A percentile compares a stretch with the other conserved stretches of the same genome.
Conservation (phyloP, 2,329 filamentous ascomycete genomes). For the Paecilomyces sp. region DNA sequence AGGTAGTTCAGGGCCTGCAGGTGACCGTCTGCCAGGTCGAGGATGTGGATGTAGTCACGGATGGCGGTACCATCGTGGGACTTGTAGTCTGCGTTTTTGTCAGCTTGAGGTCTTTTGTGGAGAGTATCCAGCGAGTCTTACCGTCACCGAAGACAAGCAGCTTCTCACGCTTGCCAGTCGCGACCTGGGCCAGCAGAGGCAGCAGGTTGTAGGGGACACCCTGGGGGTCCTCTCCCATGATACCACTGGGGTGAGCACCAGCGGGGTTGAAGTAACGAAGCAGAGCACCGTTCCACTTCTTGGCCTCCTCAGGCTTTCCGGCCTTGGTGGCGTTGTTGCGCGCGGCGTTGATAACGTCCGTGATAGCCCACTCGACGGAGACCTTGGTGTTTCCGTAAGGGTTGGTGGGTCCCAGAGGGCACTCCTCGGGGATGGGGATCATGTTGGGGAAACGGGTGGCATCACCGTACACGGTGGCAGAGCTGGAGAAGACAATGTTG, state of each 20-base stretch:
- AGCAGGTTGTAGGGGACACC: constrained; percentile 94
- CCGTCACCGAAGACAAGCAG: constrained; percentile 89
- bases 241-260: constrained; percentile 85
- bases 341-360: constrained; percentile 81
- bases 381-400: constrained; percentile 96
- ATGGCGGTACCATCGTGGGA: constrained; percentile 90
- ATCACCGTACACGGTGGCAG: constrained; percentile 96
- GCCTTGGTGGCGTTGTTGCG: constrained; percentile 74
- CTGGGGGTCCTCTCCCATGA: constrained; percentile 97
- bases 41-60: constrained; percentile 95
- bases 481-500: constrained; percentile 98
- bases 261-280: constrained; percentile 97
- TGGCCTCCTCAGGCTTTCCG: constrained; percentile 61
- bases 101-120: constrained; percentile 2
- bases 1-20: constrained; percentile 86
- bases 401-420: constrained; percentile 93
- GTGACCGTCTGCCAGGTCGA: constrained; percentile 82
- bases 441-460: constrained; percentile 93
- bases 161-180: constrained; percentile 90
- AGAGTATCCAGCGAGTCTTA: constrained; percentile 32
- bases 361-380: constrained; percentile 85
- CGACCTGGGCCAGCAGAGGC: constrained; percentile 88
- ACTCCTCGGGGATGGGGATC: constrained; percentile 97
- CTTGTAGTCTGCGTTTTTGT: constrained; percentile 61
- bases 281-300: constrained; percentile 87